Evolutionary conservation across 352 stramenopile genomes (phyloP).

Genomic region (Phytophthora sojae): DNA sequence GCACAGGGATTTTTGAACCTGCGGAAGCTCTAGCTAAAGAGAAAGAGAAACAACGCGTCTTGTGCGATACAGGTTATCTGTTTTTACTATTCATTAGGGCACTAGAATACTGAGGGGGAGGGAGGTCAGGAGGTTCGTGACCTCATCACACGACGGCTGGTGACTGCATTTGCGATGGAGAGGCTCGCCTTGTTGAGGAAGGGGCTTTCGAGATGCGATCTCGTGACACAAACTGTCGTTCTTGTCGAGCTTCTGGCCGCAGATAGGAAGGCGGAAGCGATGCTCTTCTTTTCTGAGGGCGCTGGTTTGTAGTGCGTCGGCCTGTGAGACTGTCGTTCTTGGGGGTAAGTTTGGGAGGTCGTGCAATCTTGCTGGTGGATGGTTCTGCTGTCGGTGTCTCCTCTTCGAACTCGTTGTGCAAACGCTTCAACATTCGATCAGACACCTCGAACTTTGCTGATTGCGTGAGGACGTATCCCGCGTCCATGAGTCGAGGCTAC

Average conservation of each 20-base stretch:
- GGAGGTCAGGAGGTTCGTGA: not conserved
- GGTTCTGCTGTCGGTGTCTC: slow-evolving; percentile 5
- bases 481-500: slow-evolving; percentile 43
- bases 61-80: not conserved
- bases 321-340: slow-evolving; percentile 9
- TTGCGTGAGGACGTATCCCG: slow-evolving; percentile 30
- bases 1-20: slow-evolving; percentile 79
- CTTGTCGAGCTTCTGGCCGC: slow-evolving; percentile 9
- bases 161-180: slow-evolving; percentile 16
- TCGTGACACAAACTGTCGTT: not conserved
- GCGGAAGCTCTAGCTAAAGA: slow-evolving; percentile 62
- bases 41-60: not conserved
- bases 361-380: slow-evolving; percentile 12
- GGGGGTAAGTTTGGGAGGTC: not conserved
- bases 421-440: slow-evolving; percentile 35
- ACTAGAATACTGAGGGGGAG: not conserved
- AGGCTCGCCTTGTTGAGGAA: slow-evolving; percentile 35
- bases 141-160: slow-evolving; percentile 9
- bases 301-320: slow-evolving; percentile 13
- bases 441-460: slow-evolving; percentile 52
- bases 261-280: slow-evolving; percentile 13
- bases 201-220: slow-evolving; percentile 18
- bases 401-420: slow-evolving; percentile 46
- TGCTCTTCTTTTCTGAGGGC: slow-evolving; percentile 15
- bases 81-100: slow-evolving; percentile 12